Base-by-base conservation (phyloP, 805 yeast genomes). In the Torulaspora microellipsoides region DNA sequence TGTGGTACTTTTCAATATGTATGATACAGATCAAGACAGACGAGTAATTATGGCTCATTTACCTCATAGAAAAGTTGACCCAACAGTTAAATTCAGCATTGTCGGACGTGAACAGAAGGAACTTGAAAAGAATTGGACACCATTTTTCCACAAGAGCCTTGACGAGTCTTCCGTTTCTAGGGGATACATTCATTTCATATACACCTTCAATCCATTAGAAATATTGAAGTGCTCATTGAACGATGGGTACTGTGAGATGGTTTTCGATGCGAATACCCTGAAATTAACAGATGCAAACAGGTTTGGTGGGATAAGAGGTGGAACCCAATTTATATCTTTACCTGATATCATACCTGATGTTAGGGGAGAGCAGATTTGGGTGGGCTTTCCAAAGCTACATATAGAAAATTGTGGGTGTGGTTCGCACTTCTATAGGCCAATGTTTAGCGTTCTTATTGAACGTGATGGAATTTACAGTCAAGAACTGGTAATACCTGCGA, bases 331-430 rank as follows among this genome's bases (percentile, higher is more conserved):
- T 35, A 36, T 54, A 15, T 47, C 41, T 12, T 38, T 55, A 30
- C 58, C 58, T 11, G 38, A 31, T 10, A 23, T 39, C 4, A 10
- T 54, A 4, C 58, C 58, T 15, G 15, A 34, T 15, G 41, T 55
- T n/a, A 35, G 48, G 11, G 48, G 36, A n/a, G 48, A 46, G 29
- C 48, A 47, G 15, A 45, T 53, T 13, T 55, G 59, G 59, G 39
- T 55, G 13, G 57, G 57, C 25, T 53, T 55, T 31, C 53, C 55
- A 4, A 49, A 53, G 36, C 36, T 45, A 17, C 56, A 51, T 20
- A 33, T 53, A 8, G 31, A 41, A 3, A 17, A 46, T 8, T 54
- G 59, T 49, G 55, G 55, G 8, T 54, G 59, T 39, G 54, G 54
- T 29, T 29, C 15, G 1, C 31, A 23, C 29, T 53, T 42, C 30